A percentile compares a stretch with the other conserved stretches of the same genome.
Conservation (phyloP, 352 stramenopile genomes). For the Pythium aquatile region DNA sequence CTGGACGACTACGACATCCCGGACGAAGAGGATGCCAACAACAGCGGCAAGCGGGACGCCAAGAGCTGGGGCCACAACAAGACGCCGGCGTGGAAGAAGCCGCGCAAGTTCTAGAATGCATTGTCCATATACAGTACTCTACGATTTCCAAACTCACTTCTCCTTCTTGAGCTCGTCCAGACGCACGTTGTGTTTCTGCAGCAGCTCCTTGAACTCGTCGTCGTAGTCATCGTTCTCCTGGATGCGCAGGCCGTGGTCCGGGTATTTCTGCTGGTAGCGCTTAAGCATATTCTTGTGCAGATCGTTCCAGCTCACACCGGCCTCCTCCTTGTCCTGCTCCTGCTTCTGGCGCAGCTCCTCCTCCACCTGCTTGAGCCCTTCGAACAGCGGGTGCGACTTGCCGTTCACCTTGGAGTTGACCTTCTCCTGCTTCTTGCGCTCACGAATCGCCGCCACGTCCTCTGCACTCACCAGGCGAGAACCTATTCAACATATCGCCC, state of each 20-base stretch:
- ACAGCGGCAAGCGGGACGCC: slow-evolving; percentile 28
- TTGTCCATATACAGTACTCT: slow-evolving; percentile 9
- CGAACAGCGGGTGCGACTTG: slow-evolving; percentile 59
- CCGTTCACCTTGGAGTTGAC: slow-evolving; percentile 36
- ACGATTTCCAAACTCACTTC: slow-evolving; percentile 27
- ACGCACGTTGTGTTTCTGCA: slow-evolving; percentile 79
- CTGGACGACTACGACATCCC: slow-evolving; percentile 45
- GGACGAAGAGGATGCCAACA: slow-evolving; percentile 34
- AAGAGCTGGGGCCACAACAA: slow-evolving; percentile 27
- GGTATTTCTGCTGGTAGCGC: slow-evolving; percentile 80
- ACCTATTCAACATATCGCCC: slow-evolving; percentile 19
- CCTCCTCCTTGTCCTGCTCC: slow-evolving; percentile 40
- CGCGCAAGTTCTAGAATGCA: slow-evolving; percentile 24
- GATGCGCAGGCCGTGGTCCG: slow-evolving; percentile 50
- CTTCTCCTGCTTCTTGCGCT: slow-evolving; percentile 32
- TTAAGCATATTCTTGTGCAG: slow-evolving; percentile 68
- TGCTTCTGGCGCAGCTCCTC: slow-evolving; percentile 64
- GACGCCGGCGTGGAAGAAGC: slow-evolving; percentile 18
- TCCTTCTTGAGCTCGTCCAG: slow-evolving; percentile 51
- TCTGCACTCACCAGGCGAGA: slow-evolving; percentile 36
- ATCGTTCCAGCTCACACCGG: slow-evolving; percentile 79
- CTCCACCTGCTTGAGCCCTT: slow-evolving; percentile 73
- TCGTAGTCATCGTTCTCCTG: slow-evolving; percentile 68
- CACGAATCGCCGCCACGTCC: slow-evolving; percentile 3
- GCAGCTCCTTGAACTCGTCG: slow-evolving; percentile 81